Evolutionary conservation across 129 eudicot genomes (phyloP).

Genomic region (Centaurea solstitialis): DNA sequence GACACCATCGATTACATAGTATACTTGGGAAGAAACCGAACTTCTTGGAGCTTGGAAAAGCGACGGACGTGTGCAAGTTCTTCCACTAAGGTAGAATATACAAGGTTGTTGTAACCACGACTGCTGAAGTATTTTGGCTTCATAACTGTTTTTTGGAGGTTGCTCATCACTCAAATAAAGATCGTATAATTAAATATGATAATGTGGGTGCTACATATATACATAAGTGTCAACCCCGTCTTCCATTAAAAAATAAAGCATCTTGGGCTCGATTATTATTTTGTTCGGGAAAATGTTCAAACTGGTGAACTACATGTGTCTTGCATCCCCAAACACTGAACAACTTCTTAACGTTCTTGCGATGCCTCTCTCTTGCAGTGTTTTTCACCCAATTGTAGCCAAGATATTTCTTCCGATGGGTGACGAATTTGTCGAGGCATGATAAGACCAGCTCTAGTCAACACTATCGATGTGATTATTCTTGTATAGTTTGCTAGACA

Average conservation of each 20-base stretch:
- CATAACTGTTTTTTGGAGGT: too few relatives aligned
- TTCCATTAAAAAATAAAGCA: background rate
- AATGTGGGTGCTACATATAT: background rate
- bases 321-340: background rate
- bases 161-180: background rate
- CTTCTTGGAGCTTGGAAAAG: background rate
- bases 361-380: too few relatives aligned
- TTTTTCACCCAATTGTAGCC: too few relatives aligned
- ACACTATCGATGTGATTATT: background rate
- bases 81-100: background rate
- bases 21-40: background rate
- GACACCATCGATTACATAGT: background rate
- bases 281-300: background rate
- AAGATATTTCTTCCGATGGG: too few relatives aligned
- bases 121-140: background rate
- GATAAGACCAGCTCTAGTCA: too few relatives aligned
- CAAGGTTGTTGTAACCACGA: background rate
- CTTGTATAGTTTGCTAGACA: too few relatives aligned
- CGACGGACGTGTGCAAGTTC: background rate
- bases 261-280: background rate
- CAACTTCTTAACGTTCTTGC: background rate
- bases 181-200: background rate
- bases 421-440: too few relatives aligned
- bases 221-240: background rate
- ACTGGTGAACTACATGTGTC: background rate